Evolutionary conservation across 1,284 basidiomycete genomes (phyloP), one percentile per base, ranked within the genome.

Genomic region (Boletellus deceptivus): DNA sequence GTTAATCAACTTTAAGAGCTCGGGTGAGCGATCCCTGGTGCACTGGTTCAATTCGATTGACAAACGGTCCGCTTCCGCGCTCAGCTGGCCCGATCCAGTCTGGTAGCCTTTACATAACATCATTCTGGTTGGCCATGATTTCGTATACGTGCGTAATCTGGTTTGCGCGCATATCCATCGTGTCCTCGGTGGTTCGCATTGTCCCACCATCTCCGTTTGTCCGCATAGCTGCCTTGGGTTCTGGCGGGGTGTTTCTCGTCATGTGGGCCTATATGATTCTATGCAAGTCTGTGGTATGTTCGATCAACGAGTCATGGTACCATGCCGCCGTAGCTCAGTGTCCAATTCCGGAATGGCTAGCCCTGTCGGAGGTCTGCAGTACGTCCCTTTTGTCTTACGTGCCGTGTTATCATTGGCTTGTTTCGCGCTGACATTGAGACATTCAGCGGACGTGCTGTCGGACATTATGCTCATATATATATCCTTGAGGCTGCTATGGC

Each of bases 151-250:
- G 57, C 36, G 25, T 50, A 0, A 51, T 67, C 53, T 67, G 64
- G 68, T 66, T 52, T 35, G 50, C 68, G 20, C 68, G 68, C 18
- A 31, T 68, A 20, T 69, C 68, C 20, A 64, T 67, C 35, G 39
- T 56, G 9, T 53, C 51, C 37, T 70, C 68, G 18, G 45, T 67
- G 43, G 25, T 58, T 31, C 68, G 64, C 2, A 45, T 67, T 22
- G 56, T 66, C 33, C 65, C 67, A 13, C 55, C 57, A 2, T 29
- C 49, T 35, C 55, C 43, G 16, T 24, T 35, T 25, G 49, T 50
- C 36, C 22, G 16, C 8, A 27, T 46, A n/a, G 18, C 36, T 1
- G 25, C 43, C 9, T 36, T 56, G 17, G 29, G 49, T 20, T 31
- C 53, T 17, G 52, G 44, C 0, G 45, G 18, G 31, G 0, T 51